These are phyloP conservation scores for Clarireedia sp. DNA, from an alignment of 2,329 filamentous ascomycete species.

Conservation along the genomic window DNA sequence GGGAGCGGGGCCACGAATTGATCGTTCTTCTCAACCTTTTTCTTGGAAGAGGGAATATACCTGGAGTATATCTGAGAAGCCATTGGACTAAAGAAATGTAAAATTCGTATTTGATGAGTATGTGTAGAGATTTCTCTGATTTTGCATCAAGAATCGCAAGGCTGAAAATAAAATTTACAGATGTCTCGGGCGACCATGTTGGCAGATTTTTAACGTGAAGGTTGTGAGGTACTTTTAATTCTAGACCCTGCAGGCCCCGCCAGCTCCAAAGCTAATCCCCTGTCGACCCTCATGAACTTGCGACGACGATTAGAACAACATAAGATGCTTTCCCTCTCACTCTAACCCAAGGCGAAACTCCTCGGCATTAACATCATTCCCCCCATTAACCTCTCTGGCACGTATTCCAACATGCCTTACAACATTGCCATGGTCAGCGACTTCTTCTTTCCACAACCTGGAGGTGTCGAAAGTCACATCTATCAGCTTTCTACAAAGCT, in stretches of 20 bases:
- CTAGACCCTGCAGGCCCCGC: too few species aligned
- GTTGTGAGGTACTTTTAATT: too few species aligned
- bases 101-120: not conserved
- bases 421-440: constrained; percentile 92
- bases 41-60: constrained; percentile 26
- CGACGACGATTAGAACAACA: not conserved
- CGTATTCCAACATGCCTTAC: constrained; percentile 36
- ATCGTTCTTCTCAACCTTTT: constrained; percentile 6
- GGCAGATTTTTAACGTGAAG: not conserved
- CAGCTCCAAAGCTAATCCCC: not conserved
- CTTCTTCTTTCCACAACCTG: constrained; percentile 97
- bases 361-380: too few species aligned
- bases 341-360: too few species aligned
- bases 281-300: not conserved
- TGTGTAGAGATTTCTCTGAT: not conserved
- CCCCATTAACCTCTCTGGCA: not conserved
- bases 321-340: not conserved
- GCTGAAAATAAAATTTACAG: constrained; percentile 12
- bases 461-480: constrained; percentile 95
- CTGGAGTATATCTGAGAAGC: constrained; percentile 26
- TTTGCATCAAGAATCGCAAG: not conserved
- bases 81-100: constrained; percentile 11
- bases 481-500: constrained; percentile 96
- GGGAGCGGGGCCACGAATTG: not conserved
- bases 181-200: not conserved